A percentile compares a stretch with the other conserved stretches of the same genome.
These are phyloP conservation scores for Fusarium kyushuense DNA, from an alignment of 2,329 filamentous ascomycete genomes.

Conservation along the genomic window DNA sequence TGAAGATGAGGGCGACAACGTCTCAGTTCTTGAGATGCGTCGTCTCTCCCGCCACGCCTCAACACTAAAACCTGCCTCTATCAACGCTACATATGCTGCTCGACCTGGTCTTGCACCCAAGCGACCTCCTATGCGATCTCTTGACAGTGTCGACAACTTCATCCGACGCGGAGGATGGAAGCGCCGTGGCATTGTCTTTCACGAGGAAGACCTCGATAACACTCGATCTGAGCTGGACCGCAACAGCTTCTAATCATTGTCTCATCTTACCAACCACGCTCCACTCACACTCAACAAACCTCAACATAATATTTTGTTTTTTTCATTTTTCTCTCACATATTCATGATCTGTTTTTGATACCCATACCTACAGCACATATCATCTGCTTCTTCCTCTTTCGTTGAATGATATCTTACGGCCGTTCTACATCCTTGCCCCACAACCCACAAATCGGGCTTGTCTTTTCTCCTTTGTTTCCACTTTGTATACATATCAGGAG, in stretches of 20 bases:
- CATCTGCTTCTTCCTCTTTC: conserved; percentile 30
- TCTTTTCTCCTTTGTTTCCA: conserved; percentile 10
- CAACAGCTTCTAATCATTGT: conserved; percentile 41
- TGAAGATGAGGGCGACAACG: conserved; percentile 42
- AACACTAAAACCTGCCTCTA: conserved; percentile 45
- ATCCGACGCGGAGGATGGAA: conserved; percentile 60
- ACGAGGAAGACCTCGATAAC: conserved; percentile 51
- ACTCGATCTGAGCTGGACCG: conserved; percentile 34
- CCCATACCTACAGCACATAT: conserved; percentile 35
- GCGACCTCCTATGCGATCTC: conserved; percentile 55
- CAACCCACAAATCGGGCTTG: conserved; percentile 20
- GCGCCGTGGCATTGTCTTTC: conserved; percentile 57
- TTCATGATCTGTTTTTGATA: conserved; percentile 45
- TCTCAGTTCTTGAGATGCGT: conserved; percentile 45
- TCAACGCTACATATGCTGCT: conserved; percentile 53
- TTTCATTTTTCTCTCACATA: conserved; percentile 20
- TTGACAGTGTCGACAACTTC: conserved; percentile 57
- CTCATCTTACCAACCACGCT: too few relatives aligned
- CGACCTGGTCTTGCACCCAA: conserved; percentile 43
- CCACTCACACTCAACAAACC: not conserved
- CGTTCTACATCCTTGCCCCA: conserved; percentile 14
- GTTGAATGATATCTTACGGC: conserved; percentile 25
- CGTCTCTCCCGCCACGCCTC: conserved; percentile 41
- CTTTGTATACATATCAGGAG: conserved; percentile 16
- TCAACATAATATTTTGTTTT: conserved; percentile 11